Percentiles rank a stretch among this genome's conserved stretches.
Conservation (phyloP, 1,284 basidiomycete species). For the Cryptococcus sp. region DNA sequence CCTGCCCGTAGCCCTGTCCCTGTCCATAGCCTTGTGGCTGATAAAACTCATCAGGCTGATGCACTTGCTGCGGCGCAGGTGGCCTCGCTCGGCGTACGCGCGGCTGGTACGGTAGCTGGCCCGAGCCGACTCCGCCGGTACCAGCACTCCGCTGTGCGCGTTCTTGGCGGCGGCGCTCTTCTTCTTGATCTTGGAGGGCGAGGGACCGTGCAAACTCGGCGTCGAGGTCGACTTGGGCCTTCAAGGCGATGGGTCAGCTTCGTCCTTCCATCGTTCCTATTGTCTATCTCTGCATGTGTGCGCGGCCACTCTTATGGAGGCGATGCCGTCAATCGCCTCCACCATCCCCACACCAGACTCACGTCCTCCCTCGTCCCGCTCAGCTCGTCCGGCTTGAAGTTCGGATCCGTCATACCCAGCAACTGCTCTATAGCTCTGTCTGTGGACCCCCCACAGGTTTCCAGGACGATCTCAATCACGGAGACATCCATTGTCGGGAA, state of each 20-base stretch:
- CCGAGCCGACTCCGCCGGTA: slow-evolving; percentile 5
- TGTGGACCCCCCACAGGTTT: slow-evolving; percentile 37
- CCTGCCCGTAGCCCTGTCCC: slow-evolving; percentile 5
- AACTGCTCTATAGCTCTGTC: slow-evolving; percentile 48
- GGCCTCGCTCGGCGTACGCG: slow-evolving; percentile 33
- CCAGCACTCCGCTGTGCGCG: slow-evolving; percentile 5
- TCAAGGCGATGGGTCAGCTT: not conserved
- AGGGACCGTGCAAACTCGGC: slow-evolving; percentile 47
- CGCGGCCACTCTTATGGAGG: not conserved
- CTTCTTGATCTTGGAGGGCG: slow-evolving; percentile 44
- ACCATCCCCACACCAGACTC: slow-evolving; percentile 6
- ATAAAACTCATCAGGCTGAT: slow-evolving; percentile 12
- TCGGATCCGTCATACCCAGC: slow-evolving; percentile 48
- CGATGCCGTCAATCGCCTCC: not conserved
- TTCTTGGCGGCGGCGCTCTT: slow-evolving; percentile 8
- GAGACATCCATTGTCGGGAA: slow-evolving; percentile 43
- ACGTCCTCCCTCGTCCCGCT: slow-evolving; percentile 29
- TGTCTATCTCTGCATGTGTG: not conserved
- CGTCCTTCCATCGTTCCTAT: not conserved
- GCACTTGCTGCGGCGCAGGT: slow-evolving; percentile 3
- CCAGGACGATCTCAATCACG: slow-evolving; percentile 48
- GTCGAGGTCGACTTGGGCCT: slow-evolving; percentile 47
- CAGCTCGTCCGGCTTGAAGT: slow-evolving; percentile 44
- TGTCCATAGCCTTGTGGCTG: not conserved
- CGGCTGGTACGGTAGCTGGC: slow-evolving; percentile 45